These are phyloP conservation scores for Didymella lethalis DNA, from an alignment of 2,329 filamentous ascomycete species.

Conservation along the genomic window DNA sequence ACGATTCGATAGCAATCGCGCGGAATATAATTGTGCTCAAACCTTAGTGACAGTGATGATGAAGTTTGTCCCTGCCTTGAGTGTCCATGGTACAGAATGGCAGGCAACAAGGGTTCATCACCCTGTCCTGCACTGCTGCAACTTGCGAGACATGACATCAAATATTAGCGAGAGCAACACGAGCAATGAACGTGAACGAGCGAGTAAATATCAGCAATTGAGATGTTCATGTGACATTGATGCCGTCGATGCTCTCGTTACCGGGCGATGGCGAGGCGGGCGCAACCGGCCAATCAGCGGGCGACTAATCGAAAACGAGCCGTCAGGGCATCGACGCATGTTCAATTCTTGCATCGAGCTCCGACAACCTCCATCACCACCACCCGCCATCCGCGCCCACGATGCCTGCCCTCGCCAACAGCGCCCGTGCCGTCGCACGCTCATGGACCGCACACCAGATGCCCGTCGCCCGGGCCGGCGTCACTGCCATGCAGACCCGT, in stretches of 20 bases:
- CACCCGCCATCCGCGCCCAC: conserved; percentile 45
- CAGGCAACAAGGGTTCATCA: conserved; percentile 3
- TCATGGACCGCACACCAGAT: conserved; percentile 57
- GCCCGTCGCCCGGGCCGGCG: conserved; percentile 56
- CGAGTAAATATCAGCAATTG: neutral
- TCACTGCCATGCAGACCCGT: conserved; percentile 56
- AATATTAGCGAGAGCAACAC: neutral
- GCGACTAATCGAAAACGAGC: conserved; percentile 1
- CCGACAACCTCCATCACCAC: conserved; percentile 29
- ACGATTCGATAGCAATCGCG: no score
- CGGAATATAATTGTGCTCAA: no score
- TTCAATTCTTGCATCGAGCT: conserved; percentile 39
- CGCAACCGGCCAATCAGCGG: conserved; percentile 14
- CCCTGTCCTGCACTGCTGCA: neutral
- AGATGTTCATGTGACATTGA: no score
- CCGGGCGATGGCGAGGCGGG: neutral
- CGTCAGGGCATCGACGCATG: conserved; percentile 6
- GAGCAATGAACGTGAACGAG: no score
- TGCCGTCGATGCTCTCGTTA: neutral
- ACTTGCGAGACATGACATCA: neutral
- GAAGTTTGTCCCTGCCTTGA: neutral
- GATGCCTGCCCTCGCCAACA: conserved; percentile 60
- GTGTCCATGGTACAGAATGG: neutral
- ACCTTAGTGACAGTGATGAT: neutral
- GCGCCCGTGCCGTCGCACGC: conserved; percentile 57